Conservation (phyloP, 2,329 filamentous ascomycete genomes). For the Leptographium wingfieldii region DNA sequence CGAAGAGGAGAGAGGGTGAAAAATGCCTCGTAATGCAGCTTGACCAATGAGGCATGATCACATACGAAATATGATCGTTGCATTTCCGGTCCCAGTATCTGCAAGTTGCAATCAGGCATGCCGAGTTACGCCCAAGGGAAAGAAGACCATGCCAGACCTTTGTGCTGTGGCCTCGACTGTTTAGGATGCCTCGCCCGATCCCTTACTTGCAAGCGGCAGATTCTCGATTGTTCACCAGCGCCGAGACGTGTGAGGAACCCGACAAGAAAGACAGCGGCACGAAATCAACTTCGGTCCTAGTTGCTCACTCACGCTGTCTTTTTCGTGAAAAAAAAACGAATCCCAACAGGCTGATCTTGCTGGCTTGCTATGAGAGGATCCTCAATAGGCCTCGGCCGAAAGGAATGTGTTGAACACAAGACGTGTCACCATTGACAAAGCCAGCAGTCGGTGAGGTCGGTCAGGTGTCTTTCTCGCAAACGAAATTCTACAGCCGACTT, state of each 20-base stretch:
- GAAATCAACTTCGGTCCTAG: neutral
- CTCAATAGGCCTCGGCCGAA: neutral
- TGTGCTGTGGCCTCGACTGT: neutral
- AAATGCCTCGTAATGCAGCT: neutral
- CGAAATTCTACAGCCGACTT: neutral
- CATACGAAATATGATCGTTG: neutral
- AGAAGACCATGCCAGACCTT: neutral
- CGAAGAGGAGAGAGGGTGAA: neutral
- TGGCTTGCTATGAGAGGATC: neutral
- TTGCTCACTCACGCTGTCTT: neutral
- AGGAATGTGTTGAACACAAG: neutral
- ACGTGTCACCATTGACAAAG: neutral
- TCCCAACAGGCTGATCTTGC: neutral
- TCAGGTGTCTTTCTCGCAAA: neutral
- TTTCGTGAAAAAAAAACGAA: neutral
- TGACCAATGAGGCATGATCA: neutral
- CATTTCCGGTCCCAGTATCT: neutral
- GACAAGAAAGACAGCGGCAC: neutral
- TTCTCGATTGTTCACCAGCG: neutral
- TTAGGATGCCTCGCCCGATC: neutral
- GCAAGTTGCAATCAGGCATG: neutral
- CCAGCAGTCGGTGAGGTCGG: neutral
- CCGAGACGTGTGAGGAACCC: neutral
- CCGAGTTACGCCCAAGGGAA: neutral
- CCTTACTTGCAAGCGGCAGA: neutral